A percentile compares a stretch with the other conserved stretches of the same genome.
phyloP scores from a whole-genome alignment of 352 stramenopile species.

The Phytophthora palmivora region DNA sequence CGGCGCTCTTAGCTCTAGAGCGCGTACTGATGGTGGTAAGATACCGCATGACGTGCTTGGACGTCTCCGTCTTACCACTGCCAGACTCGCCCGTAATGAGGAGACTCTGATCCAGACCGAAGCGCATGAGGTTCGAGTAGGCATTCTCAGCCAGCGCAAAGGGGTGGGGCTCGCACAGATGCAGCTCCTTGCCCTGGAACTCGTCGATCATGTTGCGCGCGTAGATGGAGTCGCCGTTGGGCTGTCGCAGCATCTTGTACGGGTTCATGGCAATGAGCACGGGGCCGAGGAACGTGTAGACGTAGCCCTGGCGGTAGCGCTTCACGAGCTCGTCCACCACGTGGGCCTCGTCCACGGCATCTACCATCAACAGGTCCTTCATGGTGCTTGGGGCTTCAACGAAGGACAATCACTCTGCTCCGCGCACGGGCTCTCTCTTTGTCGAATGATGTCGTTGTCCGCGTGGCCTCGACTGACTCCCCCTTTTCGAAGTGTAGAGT shows the following conservation, averaged over 20 bases:
- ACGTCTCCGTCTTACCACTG: slow-evolving; percentile 95
- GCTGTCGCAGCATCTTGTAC: slow-evolving; percentile 85
- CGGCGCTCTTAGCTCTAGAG: slow-evolving; percentile 66
- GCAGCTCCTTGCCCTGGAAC: slow-evolving; percentile 85
- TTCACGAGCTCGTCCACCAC: slow-evolving; percentile 79
- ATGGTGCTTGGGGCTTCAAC: slow-evolving; percentile 27
- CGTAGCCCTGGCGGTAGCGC: slow-evolving; percentile 83
- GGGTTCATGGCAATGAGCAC: slow-evolving; percentile 93
- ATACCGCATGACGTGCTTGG: slow-evolving; percentile 97
- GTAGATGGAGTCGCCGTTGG: slow-evolving; percentile 80
- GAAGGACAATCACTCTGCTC: slow-evolving; percentile 30
- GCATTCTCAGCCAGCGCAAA: slow-evolving; percentile 88
- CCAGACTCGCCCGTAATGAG: slow-evolving; percentile 89
- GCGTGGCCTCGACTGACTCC: slow-evolving; percentile 26
- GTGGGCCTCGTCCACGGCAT: slow-evolving; percentile 76
- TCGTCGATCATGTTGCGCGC: slow-evolving; percentile 75
- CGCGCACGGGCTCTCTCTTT: slow-evolving; percentile 35
- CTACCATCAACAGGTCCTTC: slow-evolving; percentile 84
- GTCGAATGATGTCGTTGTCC: slow-evolving; percentile 35
- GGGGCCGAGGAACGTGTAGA: slow-evolving; percentile 93
- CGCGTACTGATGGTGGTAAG: slow-evolving; percentile 88
- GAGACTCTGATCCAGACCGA: slow-evolving; percentile 83
- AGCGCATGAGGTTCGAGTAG: slow-evolving; percentile 92
- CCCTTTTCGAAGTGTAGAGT: slow-evolving; percentile 3
- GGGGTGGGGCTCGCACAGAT: slow-evolving; percentile 83